Base-by-base conservation (phyloP, 2,329 filamentous ascomycete species). In the Microsporum ferrugineum region DNA sequence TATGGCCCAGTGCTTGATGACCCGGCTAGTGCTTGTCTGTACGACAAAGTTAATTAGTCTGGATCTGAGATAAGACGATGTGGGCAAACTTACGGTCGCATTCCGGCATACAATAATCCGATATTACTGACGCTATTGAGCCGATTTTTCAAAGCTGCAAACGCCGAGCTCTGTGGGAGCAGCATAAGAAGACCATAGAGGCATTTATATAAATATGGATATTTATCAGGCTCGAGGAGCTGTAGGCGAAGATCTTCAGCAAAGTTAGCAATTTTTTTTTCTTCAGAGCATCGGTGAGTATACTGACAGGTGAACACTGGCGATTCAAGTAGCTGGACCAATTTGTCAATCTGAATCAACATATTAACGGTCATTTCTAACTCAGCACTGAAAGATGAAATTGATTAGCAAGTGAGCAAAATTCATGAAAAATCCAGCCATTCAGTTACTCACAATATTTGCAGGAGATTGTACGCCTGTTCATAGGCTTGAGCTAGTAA, bases 341-440 rank as follows among this genome's bases (percentile, higher is more conserved):
- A 82, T 73, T 99, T 99, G 75, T 99, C 94, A 67, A 99, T 96
- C 72, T 99, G 95, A 49, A 99, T 99, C 60, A 99, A 83, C 75
- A 96, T 95, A 68, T 96, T 96, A 67, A 99, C 94, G 0, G 92
- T 97, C 90, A 99, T 97, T 73, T 99, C 94, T 57, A 99, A 80
- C 69, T 99, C 94, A 63, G 90, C 94, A 74, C 90, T 95, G 65
- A 7, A 71, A 62, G 68, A 55, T 58, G 51, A 65, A 53, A 36
- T 5, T 14, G 33, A 12, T 60, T 33, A 60, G 41, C 27, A 12
- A 33, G 10, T 12, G 12, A 5, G 45, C 43, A 5, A 47, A 7
- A 38, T 3, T 12, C 8, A 38, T 7, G 33, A 57, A 41, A n/a
- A 43, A 17, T n/a, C n/a, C 10, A 23, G 51, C 8, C 2, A 1